Conservation (phyloP, 192 early-diverging fungal genomes). For the Entophlyctis helioformis region DNA sequence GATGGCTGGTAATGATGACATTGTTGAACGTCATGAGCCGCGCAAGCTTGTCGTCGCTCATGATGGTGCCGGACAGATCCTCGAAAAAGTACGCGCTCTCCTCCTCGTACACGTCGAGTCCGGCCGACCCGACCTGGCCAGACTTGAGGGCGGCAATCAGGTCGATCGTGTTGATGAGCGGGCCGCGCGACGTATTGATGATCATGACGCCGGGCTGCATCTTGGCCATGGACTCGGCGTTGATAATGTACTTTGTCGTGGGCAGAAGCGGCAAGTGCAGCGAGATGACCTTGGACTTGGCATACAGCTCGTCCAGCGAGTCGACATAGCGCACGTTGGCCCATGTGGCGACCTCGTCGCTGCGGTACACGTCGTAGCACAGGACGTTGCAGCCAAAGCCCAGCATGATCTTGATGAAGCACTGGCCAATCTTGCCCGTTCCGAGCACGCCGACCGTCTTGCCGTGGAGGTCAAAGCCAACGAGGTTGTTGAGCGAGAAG, state of each 20-base stretch:
- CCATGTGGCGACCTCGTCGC: constrained; percentile 15
- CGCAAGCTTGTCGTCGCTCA: constrained; percentile 26
- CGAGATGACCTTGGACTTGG: constrained; percentile 24
- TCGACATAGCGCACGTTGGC: constrained; percentile 17
- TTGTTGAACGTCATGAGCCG: constrained; percentile 28
- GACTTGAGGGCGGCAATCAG: constrained; percentile 28
- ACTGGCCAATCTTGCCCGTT: constrained; percentile 34
- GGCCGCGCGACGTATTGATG: constrained; percentile 33
- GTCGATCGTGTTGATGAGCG: constrained; percentile 22
- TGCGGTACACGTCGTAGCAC: constrained; percentile 29
- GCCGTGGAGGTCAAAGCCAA: constrained; percentile 37
- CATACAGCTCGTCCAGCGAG: constrained; percentile 21
- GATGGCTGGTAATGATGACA: constrained; percentile 33
- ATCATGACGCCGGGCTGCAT: constrained; percentile 31
- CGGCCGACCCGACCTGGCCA: constrained; percentile 25
- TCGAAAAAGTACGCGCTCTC: constrained; percentile 29
- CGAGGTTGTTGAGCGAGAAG: constrained; percentile 28
- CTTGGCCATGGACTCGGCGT: constrained; percentile 19
- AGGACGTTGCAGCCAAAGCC: constrained; percentile 36
- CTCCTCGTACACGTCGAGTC: constrained; percentile 42
- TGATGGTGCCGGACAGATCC: constrained; percentile 13
- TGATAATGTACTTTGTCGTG: constrained; percentile 29
- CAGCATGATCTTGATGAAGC: constrained; percentile 28
- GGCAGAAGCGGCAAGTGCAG: constrained; percentile 29
- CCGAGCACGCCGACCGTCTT: constrained; percentile 23